Percentiles rank a stretch among this genome's conserved stretches.
These are phyloP conservation scores for Tolypocladium capitatum DNA, from an alignment of 2,329 filamentous ascomycete genomes.

Conservation along the genomic window DNA sequence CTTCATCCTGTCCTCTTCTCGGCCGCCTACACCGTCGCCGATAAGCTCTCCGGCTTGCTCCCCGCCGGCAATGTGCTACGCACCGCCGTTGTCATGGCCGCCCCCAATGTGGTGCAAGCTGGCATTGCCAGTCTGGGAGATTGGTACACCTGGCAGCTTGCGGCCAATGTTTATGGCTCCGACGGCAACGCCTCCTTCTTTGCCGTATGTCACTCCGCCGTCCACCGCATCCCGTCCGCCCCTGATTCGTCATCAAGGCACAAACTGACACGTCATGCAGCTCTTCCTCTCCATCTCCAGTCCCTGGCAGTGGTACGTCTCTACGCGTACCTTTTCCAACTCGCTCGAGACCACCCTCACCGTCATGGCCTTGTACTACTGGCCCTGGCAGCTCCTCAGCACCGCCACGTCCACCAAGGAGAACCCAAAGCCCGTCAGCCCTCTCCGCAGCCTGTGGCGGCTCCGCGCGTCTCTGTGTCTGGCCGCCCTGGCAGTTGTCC, in stretches of 20 bases:
- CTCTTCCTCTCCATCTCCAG: slow-evolving; percentile 23
- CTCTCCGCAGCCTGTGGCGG: slow-evolving; percentile 13
- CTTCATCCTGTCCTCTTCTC: slow-evolving; percentile 85
- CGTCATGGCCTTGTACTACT: slow-evolving; percentile 62
- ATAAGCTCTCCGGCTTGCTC: slow-evolving; percentile 41
- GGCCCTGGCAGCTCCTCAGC: slow-evolving; percentile 67
- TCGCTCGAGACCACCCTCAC: slow-evolving; percentile 85
- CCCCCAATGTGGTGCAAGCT: slow-evolving; percentile 66
- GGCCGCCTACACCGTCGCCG: slow-evolving; percentile 51
- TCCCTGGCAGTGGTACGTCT: slow-evolving; percentile 93
- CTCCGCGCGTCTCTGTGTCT: slow-evolving; percentile 52
- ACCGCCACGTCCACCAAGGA: slow-evolving; percentile 25
- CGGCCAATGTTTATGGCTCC: slow-evolving; percentile 56
- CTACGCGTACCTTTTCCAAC: slow-evolving; percentile 87
- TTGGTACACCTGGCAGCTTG: slow-evolving; percentile 78
- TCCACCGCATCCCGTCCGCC: neutral
- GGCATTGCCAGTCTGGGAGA: slow-evolving; percentile 66
- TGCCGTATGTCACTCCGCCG: slow-evolving; percentile 36
- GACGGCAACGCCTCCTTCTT: slow-evolving; percentile 51
- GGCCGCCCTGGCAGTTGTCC: slow-evolving; percentile 68
- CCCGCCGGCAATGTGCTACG: slow-evolving; percentile 39
- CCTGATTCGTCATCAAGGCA: neutral
- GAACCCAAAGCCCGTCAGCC: slow-evolving; percentile 19
- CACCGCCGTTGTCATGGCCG: slow-evolving; percentile 54
- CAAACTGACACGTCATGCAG: slow-evolving; percentile 8